Conservation (phyloP, 1,284 basidiomycete genomes). For the Cutaneotrichosporon sp. region DNA sequence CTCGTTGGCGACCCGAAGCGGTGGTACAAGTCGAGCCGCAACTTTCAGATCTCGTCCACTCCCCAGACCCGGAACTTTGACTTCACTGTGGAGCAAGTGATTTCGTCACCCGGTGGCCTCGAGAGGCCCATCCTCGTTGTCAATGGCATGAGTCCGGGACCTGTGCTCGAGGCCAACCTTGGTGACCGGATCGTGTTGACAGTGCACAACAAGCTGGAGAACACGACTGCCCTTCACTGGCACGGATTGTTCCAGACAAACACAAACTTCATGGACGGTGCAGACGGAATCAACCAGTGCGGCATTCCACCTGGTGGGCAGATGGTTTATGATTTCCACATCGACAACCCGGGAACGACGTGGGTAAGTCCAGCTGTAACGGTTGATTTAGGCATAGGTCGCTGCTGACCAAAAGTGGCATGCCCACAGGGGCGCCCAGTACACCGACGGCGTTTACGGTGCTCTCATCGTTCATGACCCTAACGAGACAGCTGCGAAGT, state of each 20-base stretch:
- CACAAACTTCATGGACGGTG: constrained; percentile 31
- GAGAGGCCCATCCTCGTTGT: constrained; percentile 11
- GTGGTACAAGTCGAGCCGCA: no score
- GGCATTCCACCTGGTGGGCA: constrained; percentile 53
- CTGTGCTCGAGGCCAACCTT: constrained; percentile 34
- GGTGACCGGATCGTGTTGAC: constrained; percentile 32
- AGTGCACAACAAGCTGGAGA: constrained; percentile 28
- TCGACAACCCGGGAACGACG: no score
- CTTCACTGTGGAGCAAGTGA: no score
- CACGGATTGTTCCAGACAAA: constrained; percentile 36
- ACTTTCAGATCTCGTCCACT: no score
- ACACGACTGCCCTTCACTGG: constrained; percentile 31
- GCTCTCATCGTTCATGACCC: constrained; percentile 32
- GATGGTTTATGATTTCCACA: constrained; percentile 52
- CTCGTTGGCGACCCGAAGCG: no score
- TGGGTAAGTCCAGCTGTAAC: no score
- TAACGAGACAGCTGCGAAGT: constrained; percentile 14
- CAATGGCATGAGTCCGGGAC: constrained; percentile 22
- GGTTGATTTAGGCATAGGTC: no score
- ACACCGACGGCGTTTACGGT: constrained; percentile 34
- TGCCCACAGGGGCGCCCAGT: no score
- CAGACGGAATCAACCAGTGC: constrained; percentile 48
- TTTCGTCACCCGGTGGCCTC: no score
- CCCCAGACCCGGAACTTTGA: no score
- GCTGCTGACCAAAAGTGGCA: no score